Base-by-base conservation (phyloP, 768 basidiomycete species). In the Russula virescens region DNA sequence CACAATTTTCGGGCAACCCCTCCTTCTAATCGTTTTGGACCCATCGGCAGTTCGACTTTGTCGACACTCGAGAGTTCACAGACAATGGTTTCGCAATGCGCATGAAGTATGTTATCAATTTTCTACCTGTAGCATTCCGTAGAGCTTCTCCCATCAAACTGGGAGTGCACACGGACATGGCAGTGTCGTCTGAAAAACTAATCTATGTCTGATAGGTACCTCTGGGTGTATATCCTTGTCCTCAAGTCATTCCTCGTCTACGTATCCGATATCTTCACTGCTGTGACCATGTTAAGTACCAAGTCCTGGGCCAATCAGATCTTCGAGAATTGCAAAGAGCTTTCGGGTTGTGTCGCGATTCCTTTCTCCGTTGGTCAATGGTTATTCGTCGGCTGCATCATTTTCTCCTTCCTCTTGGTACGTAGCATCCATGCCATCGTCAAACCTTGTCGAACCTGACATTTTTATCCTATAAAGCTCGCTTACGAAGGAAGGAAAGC, bases 361-460 rank as follows among this genome's bases (percentile, higher is more conserved):
- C 87, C 91, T 2, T 98, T 97, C 77, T 78, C 80, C 62, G 85
- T 91, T 58, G 94, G 92, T 55, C 91, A 94, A 75, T 98, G 94
- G 94, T 79, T 99, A 64, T 98, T 98, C 77, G 89, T 97, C 21
- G 94, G 93, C 50, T 98, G 96, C 76, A 98, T 99, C 82, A 89
- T 97, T 68, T 91, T 97, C 74, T 94, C 92, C n/a, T 98, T 98
- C 78, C 79, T 99, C 31, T 77, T 99, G 73, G 94, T 93, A 70
- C 65, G 89, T 25, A 18, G 26, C 28, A 34, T 45, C n/a, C 21
- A 6, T 31, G 19, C 6, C 28, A 25, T 40, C 23, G 18, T 34
- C 23, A 3, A 19, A 48, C 52, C n/a, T 34, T 8, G 34, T 40
- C 38, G 23, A 58, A 42, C 26, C 16, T 63, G 9, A 54, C 46